A percentile compares a stretch with the other conserved stretches of the same genome.
Evolutionary conservation across 176 grass and related monocot species (phyloP).

Genomic region (Ensete ventricosum): DNA sequence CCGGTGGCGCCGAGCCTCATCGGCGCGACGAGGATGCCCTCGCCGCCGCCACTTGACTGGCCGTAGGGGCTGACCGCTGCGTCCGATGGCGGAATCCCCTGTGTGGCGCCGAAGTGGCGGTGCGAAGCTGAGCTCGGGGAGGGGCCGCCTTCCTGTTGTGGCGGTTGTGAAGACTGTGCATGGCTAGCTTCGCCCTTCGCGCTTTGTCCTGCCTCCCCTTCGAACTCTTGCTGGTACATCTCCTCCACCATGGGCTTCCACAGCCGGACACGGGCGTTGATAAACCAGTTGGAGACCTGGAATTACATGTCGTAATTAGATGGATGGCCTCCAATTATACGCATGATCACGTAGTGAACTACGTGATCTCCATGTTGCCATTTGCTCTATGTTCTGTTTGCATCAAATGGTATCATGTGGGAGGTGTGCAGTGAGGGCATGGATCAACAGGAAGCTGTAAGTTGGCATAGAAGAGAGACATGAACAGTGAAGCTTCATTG

Average conservation of each 20-base stretch:
- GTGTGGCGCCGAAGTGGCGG: constrained; percentile 17
- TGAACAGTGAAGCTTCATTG: not conserved
- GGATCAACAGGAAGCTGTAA: not conserved
- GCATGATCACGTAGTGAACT: too few species aligned
- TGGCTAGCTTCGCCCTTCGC: constrained; percentile 19
- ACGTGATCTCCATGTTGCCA: too few species aligned
- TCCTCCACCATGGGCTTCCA: constrained; percentile 99
- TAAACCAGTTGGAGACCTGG: constrained; percentile 99
- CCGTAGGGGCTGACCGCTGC: not conserved
- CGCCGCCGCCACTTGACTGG: constrained; percentile 31
- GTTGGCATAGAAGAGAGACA: too few species aligned
- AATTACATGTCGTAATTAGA: too few species aligned
- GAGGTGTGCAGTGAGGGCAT: too few species aligned
- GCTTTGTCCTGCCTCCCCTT: constrained; percentile 23
- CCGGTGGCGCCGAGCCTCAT: constrained; percentile 55
- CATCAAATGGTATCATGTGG: too few species aligned
- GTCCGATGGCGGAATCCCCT: not conserved
- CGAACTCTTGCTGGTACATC: constrained; percentile 94
- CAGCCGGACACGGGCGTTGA: constrained; percentile 94
- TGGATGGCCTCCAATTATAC: too few species aligned
- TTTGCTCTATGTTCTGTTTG: too few species aligned
- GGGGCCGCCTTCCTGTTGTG: constrained; percentile 15
- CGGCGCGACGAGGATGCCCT: constrained; percentile 38
- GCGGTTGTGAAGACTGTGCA: constrained; percentile 19
- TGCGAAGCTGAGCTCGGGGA: constrained; percentile 33